These are phyloP conservation scores for Candida tropicalis DNA, from an alignment of 1,139 yeast species.

Conservation along the genomic window DNA sequence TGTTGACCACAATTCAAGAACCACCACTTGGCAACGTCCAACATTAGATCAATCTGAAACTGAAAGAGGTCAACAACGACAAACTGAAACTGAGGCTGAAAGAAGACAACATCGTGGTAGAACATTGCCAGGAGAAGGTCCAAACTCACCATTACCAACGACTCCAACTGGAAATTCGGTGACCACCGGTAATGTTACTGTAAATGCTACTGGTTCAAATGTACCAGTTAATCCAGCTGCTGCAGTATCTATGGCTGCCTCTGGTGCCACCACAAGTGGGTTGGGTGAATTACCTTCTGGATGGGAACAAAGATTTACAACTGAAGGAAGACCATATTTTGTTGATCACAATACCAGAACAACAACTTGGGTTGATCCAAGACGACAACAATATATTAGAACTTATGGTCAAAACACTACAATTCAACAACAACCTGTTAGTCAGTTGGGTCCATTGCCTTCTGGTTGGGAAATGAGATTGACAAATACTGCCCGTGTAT, in stretches of 20 bases:
- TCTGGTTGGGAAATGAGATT: constrained; percentile 99
- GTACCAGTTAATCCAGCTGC: constrained; percentile 64
- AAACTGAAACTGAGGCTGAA: constrained; percentile 77
- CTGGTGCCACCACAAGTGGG: constrained; percentile 94
- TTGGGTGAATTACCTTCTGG: constrained; percentile 97
- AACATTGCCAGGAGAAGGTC: constrained; percentile 79
- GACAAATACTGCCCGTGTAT: constrained; percentile 96
- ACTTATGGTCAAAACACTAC: constrained; percentile 89
- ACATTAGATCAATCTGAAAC: constrained; percentile 68
- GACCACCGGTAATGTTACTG: constrained; percentile 48
- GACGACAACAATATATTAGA: constrained; percentile 97
- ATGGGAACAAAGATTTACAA: constrained; percentile 98
- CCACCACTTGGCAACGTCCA: constrained; percentile 99
- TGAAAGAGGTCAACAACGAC: constrained; percentile 63
- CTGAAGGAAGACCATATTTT: constrained; percentile 97
- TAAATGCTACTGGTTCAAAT: constrained; percentile 47
- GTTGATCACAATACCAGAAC: constrained; percentile 98
- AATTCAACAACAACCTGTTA: constrained; percentile 97
- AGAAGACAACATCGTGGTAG: constrained; percentile 90
- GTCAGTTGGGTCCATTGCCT: constrained; percentile 96
- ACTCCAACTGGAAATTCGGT: constrained; percentile 26
- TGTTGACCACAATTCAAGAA: constrained; percentile 96
- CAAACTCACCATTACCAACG: constrained; percentile 38
- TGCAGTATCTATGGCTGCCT: constrained; percentile 79
- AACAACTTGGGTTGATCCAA: constrained; percentile 99